Evolutionary conservation across 805 yeast species (phyloP), one percentile per base, ranked within the genome.

Genomic region (Priceomyces carsonii): DNA sequence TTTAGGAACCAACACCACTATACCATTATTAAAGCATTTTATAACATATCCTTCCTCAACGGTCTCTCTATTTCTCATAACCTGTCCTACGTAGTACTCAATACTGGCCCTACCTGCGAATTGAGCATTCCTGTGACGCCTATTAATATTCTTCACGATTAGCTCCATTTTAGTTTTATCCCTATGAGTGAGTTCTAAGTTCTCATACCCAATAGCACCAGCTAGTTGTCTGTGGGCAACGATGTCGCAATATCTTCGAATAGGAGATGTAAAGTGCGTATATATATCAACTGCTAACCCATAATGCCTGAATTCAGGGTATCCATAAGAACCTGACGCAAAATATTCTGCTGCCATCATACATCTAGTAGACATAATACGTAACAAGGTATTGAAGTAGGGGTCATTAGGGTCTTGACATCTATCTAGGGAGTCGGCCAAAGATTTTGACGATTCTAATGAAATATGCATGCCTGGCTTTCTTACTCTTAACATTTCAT

Each of bases 341-440:
- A 93, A 93, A 57, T 93, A 93, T 57, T 91, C 97, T 2, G 99
- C 99, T 2, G 99, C 96, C 85, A 89, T 87, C 99, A 93, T 93
- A 64, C 98, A 91, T 52, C 99, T 77, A 0, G 99, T 93, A 6
- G 97, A 93, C 95, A 93, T 84, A 46, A 93, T 93, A 61, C 99
- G 81, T 5, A 91, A 72, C 50, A 93, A 71, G 0, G 97, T 93
- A 62, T 93, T 93, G 75, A 93, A 88, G 55, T 87, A 93, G 5
- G 90, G 83, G 59, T 93, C 98, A 0, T 76, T 55, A 16, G 81
- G 77, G 59, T 91, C 98, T 21, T 67, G 78, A 62, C 96, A 88
- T 39, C 86, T 73, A 57, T 93, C 99, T 33, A 93, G 70, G 13
- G 97, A 89, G 52, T 90, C 96, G 2, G 99, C 98, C 29, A 93